Base-by-base conservation (phyloP, 2,329 filamentous ascomycete species). In the Colletotrichum truncatum region DNA sequence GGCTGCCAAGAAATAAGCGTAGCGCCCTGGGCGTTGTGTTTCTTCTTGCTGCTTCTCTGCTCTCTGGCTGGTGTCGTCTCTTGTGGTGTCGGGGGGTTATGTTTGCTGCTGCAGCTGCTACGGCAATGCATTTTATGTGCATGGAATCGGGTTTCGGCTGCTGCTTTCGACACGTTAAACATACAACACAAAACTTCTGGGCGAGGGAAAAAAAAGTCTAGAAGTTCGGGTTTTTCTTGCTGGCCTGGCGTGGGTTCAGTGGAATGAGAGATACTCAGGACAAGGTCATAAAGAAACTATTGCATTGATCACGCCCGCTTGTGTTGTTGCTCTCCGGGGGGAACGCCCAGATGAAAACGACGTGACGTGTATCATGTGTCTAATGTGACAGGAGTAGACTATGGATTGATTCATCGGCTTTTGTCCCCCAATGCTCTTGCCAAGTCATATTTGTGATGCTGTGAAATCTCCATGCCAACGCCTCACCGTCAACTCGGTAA, bases 1-100 rank as follows among this genome's bases (percentile, higher is more conserved):
- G 80, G 86, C 85, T 78, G 88, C 89, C 83, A 95, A 95, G 92
- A 95, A 96, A 91, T 95, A 94, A 85, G 79, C 76, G 76, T 51
- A 66, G 26, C 41, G 9, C 41, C 25, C 18, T 45, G 54, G 56
- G 57, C 39, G 54, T 14, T 58, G 43, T 51, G 26, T 36, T 52
- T 45, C 34, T 66, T 43, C 39, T 48, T 64, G 56, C 30, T 53
- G 51, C 38, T 57, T 51, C 41, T 36, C 45, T 21, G 62, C 43
- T 38, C 26, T 65, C 56, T 48, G 46, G 46, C 57, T 61, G 62
- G 39, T 54, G 58, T 64, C 61, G 61, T 64, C 62, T 65, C 57
- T 61, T 62, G 62, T 65, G 62, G 57, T 55, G 62, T 62, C 57
- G 48, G 62, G 62, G 55, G 21, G 61, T 56, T 55, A 54, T 65